Conservation (phyloP, 2,329 filamentous ascomycete genomes). For the Cladophialophora bantiana region DNA sequence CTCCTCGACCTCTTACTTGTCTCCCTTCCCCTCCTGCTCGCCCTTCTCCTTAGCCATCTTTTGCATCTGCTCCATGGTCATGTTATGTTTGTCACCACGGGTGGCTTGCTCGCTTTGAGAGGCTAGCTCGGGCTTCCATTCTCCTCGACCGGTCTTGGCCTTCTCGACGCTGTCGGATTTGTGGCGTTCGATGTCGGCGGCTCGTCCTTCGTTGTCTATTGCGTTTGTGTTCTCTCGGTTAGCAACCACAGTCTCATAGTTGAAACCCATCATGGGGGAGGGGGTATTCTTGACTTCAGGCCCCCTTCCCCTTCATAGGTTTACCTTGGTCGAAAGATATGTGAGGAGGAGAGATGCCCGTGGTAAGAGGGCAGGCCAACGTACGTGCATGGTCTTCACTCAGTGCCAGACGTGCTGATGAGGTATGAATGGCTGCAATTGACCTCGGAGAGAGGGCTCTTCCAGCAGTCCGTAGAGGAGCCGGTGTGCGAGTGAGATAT, state of each 20-base stretch:
- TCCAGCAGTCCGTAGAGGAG: conserved; percentile 24
- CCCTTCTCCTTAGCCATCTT: conserved; percentile 31
- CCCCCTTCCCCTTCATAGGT: background rate
- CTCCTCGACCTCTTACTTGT: background rate
- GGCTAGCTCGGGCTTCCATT: conserved; percentile 41
- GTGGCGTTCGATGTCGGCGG: conserved; percentile 37
- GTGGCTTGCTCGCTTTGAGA: conserved; percentile 36
- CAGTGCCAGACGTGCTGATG: conserved; percentile 30
- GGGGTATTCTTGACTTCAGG: background rate
- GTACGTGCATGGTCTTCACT: conserved; percentile 34
- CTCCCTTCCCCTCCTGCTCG: conserved; percentile 11
- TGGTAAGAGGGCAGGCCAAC: background rate
- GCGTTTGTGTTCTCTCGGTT: background rate
- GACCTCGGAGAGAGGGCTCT: conserved; percentile 23
- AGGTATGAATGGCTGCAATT: conserved; percentile 33
- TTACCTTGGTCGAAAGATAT: background rate
- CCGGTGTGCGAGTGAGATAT: conserved; percentile 28
- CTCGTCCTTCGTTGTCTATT: conserved; percentile 35
- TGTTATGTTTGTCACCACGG: conserved; percentile 31
- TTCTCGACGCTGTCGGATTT: conserved; percentile 36
- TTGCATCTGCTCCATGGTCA: conserved; percentile 40
- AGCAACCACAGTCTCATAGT: conserved; percentile 5
- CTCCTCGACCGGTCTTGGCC: conserved; percentile 38
- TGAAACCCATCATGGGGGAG: background rate
- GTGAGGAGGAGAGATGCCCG: background rate